These are phyloP conservation scores for Filosporella fistucella DNA, from an alignment of 495 filamentous ascomycete species.

Conservation along the genomic window DNA sequence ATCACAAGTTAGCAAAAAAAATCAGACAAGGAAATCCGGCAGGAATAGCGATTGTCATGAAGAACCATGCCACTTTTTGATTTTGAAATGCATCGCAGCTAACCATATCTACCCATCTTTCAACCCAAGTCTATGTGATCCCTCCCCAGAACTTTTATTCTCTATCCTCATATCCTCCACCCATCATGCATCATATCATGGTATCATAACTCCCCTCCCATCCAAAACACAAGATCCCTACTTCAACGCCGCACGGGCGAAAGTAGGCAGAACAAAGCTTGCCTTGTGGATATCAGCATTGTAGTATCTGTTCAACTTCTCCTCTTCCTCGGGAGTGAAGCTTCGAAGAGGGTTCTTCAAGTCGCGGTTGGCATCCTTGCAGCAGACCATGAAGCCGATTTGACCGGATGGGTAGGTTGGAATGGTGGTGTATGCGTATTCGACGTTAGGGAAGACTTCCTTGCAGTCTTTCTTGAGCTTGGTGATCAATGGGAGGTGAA, in stretches of 20 bases:
- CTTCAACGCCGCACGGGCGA: conserved; percentile 75
- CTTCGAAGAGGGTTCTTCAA: conserved; percentile 75
- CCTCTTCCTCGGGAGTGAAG: conserved; percentile 84
- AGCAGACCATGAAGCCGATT: conserved; percentile 99
- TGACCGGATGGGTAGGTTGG: conserved; percentile 98
- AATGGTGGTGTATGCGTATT: conserved; percentile 99
- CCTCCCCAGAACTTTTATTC: no score
- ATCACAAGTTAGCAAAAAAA: no score
- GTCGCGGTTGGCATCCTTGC: conserved; percentile 83
- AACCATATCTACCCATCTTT: no score
- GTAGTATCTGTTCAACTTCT: conserved; percentile 89
- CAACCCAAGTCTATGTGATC: no score
- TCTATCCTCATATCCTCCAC: no score
- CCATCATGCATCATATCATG: no score
- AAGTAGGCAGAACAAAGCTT: conserved; percentile 87
- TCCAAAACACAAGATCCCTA: conserved; percentile 21
- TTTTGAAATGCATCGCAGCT: no score
- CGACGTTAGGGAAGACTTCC: conserved; percentile 94
- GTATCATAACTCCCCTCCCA: background rate
- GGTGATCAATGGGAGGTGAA: conserved; percentile 86
- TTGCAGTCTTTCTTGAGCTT: conserved; percentile 93
- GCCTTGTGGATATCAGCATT: conserved; percentile 93
- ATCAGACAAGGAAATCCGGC: no score
- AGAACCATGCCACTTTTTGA: no score
- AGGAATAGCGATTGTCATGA: no score